Conservation (phyloP, 129 eudicot species). For the Ambrosia trifida region DNA sequence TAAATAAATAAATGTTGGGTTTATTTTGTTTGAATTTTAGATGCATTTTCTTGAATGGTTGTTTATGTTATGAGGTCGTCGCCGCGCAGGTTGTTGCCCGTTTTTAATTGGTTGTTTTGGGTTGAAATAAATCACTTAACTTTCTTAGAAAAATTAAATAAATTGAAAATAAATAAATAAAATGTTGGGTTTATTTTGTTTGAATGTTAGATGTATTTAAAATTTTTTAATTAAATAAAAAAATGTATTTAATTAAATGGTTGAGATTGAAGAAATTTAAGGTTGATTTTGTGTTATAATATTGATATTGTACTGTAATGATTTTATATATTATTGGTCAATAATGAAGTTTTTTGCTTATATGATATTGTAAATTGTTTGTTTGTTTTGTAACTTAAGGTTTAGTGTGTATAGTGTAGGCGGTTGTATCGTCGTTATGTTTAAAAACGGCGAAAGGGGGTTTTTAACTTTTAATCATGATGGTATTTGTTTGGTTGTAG, state of each 20-base stretch:
- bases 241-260: not conserved
- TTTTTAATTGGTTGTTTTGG: no score
- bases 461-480: conserved; percentile 8
- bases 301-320: not conserved
- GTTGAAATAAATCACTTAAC: no score
- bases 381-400: not conserved
- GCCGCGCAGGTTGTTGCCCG: no score
- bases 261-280: not conserved
- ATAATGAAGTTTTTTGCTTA: not conserved
- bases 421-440: not conserved
- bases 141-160: no score
- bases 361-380: not conserved
- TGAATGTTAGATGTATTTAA: not conserved
- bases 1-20: not conserved
- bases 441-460: conserved; percentile 6
- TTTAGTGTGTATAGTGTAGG: not conserved
- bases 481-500: conserved; percentile 45
- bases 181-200: not conserved
- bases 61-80: not conserved
- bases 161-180: no score
- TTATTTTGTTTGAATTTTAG: conserved; percentile 1
- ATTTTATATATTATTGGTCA: not conserved
- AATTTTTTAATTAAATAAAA: no score
- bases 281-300: no score
- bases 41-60: not conserved